These are phyloP conservation scores for Dothistroma pini DNA, from an alignment of 2,329 filamentous ascomycete species.

Conservation along the genomic window DNA sequence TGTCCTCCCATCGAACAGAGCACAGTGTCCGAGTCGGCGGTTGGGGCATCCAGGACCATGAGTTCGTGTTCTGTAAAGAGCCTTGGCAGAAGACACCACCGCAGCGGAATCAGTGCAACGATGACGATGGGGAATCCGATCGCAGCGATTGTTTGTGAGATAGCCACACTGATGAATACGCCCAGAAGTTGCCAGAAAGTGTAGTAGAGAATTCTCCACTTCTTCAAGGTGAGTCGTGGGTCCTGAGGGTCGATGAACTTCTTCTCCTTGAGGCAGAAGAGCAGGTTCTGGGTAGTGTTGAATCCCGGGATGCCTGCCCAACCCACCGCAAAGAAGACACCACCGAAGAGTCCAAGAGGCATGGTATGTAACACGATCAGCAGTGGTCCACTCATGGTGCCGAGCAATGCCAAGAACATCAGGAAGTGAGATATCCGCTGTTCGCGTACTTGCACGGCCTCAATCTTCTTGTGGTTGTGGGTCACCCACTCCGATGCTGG, in stretches of 20 bases:
- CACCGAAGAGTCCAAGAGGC: slow-evolving; percentile 52
- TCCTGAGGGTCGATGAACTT: slow-evolving; percentile 49
- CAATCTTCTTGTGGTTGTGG: slow-evolving; percentile 44
- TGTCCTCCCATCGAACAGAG: slow-evolving; percentile 52
- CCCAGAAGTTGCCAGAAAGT: slow-evolving; percentile 50
- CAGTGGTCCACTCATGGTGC: slow-evolving; percentile 55
- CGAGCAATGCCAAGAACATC: slow-evolving; percentile 53
- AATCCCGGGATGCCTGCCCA: slow-evolving; percentile 51
- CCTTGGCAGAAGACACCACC: slow-evolving; percentile 48
- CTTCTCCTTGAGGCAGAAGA: slow-evolving; percentile 48
- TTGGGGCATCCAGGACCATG: slow-evolving; percentile 51
- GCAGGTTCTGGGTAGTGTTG: slow-evolving; percentile 51
- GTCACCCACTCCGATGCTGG: slow-evolving; percentile 35
- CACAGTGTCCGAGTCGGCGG: slow-evolving; percentile 52
- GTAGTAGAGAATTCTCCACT: slow-evolving; percentile 48
- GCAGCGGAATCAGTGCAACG: slow-evolving; percentile 53
- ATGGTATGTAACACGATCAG: slow-evolving; percentile 53
- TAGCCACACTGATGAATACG: slow-evolving; percentile 54
- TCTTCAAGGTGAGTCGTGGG: slow-evolving; percentile 43
- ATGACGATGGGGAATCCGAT: slow-evolving; percentile 60
- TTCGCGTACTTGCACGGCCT: slow-evolving; percentile 51
- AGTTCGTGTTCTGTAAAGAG: slow-evolving; percentile 51
- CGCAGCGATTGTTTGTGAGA: slow-evolving; percentile 58
- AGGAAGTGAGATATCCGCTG: slow-evolving; percentile 56
- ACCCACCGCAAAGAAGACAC: slow-evolving; percentile 58